phyloP scores from a whole-genome alignment of 73 alveolate species.

The Tetrahymena malaccensis region DNA sequence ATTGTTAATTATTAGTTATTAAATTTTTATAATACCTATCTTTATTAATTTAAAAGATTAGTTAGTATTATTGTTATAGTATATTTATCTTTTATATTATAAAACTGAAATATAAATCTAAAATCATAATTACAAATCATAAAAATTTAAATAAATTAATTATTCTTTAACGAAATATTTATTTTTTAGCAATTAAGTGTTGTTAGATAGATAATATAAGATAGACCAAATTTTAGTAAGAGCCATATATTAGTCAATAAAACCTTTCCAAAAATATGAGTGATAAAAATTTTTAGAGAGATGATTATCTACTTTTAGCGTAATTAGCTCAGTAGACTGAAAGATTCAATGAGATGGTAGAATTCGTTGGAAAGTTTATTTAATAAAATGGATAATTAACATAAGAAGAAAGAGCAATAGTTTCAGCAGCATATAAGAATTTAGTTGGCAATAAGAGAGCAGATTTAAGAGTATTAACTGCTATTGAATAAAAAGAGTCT shows the following conservation, averaged over 20 bases:
- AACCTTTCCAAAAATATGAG: not conserved
- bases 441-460: constrained; percentile 77
- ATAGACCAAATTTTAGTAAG: not conserved
- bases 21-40: too few species aligned
- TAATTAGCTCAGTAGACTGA: constrained; percentile 69
- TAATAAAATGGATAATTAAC: constrained; percentile 50
- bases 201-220: too few species aligned
- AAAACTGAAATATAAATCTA: not conserved
- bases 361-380: constrained; percentile 54
- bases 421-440: constrained; percentile 80
- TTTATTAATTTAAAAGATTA: too few species aligned
- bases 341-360: constrained; percentile 80
- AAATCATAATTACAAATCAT: not conserved
- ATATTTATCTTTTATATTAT: too few species aligned
- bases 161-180: not conserved
- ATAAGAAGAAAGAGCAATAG: constrained; percentile 76
- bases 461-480: constrained; percentile 71
- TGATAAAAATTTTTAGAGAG: constrained; percentile 44
- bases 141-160: too few species aligned
- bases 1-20: too few species aligned
- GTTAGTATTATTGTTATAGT: too few species aligned
- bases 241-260: not conserved
- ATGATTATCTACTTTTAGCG: constrained; percentile 57
- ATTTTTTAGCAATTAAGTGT: too few species aligned
- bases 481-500: constrained; percentile 64